Base-by-base conservation (phyloP, 2,329 filamentous ascomycete species). In the Trichophyton benhamiae region DNA sequence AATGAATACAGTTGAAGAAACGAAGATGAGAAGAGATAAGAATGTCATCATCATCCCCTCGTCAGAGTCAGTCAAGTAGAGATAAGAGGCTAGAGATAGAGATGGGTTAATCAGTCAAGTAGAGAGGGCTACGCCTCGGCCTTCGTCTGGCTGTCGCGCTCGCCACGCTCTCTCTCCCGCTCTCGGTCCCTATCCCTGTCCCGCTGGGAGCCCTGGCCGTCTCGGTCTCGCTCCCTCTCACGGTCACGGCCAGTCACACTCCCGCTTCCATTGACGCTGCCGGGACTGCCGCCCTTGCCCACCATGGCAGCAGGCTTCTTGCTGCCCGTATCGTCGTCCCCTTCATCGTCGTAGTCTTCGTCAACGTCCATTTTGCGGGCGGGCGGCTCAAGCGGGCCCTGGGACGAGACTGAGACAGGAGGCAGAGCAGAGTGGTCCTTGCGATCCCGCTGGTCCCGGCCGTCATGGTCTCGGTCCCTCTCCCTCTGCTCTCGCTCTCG, bases 281-380 rank as follows among this genome's bases (percentile, higher is more conserved):
- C 48, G 7, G 63, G 63, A 33, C 64, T 64, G 61, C 72, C 75
- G 13, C 70, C 68, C 65, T 75, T 76, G 3, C 68, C 66, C 49
- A 59, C 63, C 68, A 44, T 66, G 61, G 60, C 66, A n/a, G 66
- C 67, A 13, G 33, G 33, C 64, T 78, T 73, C 72, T 84, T 84
- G 46, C 33, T 36, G 0, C 33, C 11, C 2, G 33, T 9, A 36
- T 94, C 87, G 63, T 96, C 92, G 66, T 95, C 91, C 3, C 84
- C 89, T 62, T 91, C 92, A 69, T 97, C 92, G 72, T 97, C 92
- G 69, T 99, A 97, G 72, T 97, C 88, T 72, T 99, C 94, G 67
- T 99, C 91, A 20, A 97, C 89, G 5, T 97, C 92, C 84, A 99
- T 95, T 75, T 95, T 95, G 22, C 94, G 83, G 20, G 91, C 90